A percentile compares a stretch with the other conserved stretches of the same genome.
Evolutionary conservation across 345 rosid genomes (phyloP).

Genomic region (Turnera subulata): DNA sequence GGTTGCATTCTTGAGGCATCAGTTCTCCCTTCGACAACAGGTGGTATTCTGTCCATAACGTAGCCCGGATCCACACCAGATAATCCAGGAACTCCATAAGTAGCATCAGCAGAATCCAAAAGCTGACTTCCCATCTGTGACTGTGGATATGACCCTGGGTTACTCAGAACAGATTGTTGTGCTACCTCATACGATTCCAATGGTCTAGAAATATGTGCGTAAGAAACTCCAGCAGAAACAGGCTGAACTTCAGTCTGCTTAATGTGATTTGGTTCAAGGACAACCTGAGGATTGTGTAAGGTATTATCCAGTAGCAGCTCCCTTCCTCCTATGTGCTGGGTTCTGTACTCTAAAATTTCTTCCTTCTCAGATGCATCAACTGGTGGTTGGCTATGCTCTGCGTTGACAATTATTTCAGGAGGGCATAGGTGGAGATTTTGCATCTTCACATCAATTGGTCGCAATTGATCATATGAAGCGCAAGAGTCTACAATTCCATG

Average conservation of each 20-base stretch:
- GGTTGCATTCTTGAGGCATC: conserved; percentile 31
- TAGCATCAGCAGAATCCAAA: conserved; percentile 38
- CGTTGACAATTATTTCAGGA: conserved; percentile 22
- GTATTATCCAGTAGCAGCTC: conserved; percentile 33
- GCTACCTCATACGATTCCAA: conserved; percentile 28
- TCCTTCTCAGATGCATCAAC: conserved; percentile 31
- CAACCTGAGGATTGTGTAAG: conserved; percentile 25
- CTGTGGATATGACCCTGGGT: conserved; percentile 33
- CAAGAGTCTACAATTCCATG: conserved; percentile 25
- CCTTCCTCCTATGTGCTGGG: conserved; percentile 27
- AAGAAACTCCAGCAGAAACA: conserved; percentile 24
- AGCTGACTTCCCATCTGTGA: conserved; percentile 31
- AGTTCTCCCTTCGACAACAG: conserved; percentile 31
- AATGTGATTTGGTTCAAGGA: conserved; percentile 27
- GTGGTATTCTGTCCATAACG: conserved; percentile 26
- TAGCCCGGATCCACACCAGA: conserved; percentile 25
- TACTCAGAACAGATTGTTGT: conserved; percentile 30
- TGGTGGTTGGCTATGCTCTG: conserved; percentile 32
- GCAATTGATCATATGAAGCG: conserved; percentile 23
- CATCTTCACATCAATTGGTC: conserved; percentile 39
- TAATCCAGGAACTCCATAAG: conserved; percentile 22
- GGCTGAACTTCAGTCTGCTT: conserved; percentile 23
- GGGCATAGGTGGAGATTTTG: conserved; percentile 29
- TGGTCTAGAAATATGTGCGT: conserved; percentile 22
- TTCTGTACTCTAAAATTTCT: conserved; percentile 30